Percentiles rank a stretch among this genome's conserved stretches.
Evolutionary conservation across 208 protist species (phyloP).

Genomic region (Leishmania arabica): DNA sequence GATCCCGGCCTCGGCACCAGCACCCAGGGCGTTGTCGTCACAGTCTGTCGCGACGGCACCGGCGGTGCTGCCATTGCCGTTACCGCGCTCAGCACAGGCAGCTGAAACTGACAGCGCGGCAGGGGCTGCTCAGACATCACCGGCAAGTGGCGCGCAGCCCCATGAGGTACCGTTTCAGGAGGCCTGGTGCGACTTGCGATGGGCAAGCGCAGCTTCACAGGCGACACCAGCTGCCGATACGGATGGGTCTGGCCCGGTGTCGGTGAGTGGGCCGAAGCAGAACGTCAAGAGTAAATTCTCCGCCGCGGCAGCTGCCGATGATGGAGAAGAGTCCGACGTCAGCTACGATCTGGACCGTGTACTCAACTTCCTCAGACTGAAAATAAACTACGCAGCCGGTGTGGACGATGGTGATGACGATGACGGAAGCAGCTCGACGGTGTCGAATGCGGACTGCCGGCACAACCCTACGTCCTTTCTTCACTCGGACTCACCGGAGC

Average conservation of each 20-base stretch:
- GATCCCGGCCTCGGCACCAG: background rate
- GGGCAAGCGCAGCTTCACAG: background rate
- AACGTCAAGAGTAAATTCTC: background rate
- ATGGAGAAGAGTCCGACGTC: slow-evolving; percentile 14
- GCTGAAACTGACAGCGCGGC: background rate
- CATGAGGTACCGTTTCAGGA: slow-evolving; percentile 3
- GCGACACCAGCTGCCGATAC: background rate
- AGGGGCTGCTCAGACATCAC: background rate
- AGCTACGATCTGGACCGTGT: slow-evolving; percentile 32
- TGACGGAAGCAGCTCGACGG: slow-evolving; percentile 16
- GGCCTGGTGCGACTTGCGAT: background rate
- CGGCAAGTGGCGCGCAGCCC: background rate
- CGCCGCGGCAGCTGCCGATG: background rate
- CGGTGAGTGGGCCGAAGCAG: background rate
- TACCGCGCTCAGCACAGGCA: slow-evolving; percentile 10
- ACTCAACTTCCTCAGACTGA: slow-evolving; percentile 27
- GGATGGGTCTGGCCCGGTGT: background rate
- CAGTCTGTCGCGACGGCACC: background rate
- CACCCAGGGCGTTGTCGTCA: background rate
- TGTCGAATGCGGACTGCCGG: slow-evolving; percentile 7
- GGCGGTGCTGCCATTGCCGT: background rate
- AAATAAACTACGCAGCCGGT: slow-evolving; percentile 7
- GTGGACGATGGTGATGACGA: slow-evolving; percentile 15
- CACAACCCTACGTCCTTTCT: slow-evolving; percentile 15
- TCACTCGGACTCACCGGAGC: slow-evolving; percentile 7